Conservation (phyloP, 192 early-diverging fungal species). For the Backusella westeae region DNA sequence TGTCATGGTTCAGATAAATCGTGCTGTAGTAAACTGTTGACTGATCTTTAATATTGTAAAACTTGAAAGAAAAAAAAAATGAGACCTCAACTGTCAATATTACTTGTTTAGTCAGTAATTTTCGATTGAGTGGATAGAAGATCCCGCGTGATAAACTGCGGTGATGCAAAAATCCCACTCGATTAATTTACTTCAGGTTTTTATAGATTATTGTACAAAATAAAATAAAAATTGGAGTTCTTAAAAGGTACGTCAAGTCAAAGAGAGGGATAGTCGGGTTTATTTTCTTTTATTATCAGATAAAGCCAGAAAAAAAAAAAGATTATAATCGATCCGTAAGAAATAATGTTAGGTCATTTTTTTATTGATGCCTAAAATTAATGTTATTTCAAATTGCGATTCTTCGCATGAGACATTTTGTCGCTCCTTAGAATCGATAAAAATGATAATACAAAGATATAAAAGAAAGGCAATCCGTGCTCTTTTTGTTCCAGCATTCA, state of each 20-base stretch:
- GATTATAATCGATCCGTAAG: background rate
- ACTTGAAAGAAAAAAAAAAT: conserved; percentile 2
- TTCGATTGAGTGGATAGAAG: background rate
- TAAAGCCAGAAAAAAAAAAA: background rate
- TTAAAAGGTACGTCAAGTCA: background rate
- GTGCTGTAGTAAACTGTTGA: background rate
- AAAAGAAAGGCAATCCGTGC: background rate
- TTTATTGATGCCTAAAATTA: background rate
- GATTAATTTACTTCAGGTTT: background rate
- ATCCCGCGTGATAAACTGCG: background rate
- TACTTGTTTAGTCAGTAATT: background rate
- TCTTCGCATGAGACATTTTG: background rate
- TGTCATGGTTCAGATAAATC: background rate
- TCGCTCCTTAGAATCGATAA: conserved; percentile 3
- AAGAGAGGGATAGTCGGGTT: background rate
- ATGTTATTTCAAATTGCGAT: background rate
- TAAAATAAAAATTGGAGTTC: background rate
- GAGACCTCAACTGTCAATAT: background rate
- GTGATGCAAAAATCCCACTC: background rate
- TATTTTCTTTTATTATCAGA: background rate
- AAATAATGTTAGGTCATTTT: background rate
- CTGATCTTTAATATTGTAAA: conserved; percentile 5
- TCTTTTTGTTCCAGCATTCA: background rate
- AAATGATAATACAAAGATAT: conserved; percentile 3
- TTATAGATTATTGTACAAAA: background rate